Evolutionary conservation across 345 rosid genomes (phyloP), one percentile per base, ranked within the genome.

Genomic region (Cardiospermum halicacabum): DNA sequence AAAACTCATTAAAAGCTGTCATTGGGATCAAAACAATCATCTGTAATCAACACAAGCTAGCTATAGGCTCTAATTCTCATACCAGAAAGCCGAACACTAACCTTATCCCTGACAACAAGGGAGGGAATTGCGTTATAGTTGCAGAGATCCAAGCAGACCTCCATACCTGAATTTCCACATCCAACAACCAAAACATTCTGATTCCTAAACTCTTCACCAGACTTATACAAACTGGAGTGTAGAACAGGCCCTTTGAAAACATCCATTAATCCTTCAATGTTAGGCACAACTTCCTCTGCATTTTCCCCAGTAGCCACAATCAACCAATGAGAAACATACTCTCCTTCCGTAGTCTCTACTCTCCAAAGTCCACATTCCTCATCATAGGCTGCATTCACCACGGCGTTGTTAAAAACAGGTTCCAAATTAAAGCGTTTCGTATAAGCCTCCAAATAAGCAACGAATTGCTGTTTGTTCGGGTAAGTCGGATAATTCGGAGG

Each of bases 131-230:
- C 90, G 68, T 78, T 75, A 72, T 81, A 22, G 85, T 75, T 88
- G 96, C 69, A 34, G 1, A 34, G 1, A 34, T 5, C 97, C 68
- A 91, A 74, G 74, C 96, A 78, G 32, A 91, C 87, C 73, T 91
- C 97, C 96, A 91, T 88, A 51, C 96, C 96, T 0, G 97, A 91
- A 64, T 91, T 91, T 0, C 97, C 97, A 72, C 93, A 86, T 5
- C 97, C 93, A 24, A 88, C 65, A 1, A 91, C 89, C 71, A 91
- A 64, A 61, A 91, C 97, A 70, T 68, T 74, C 63, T 71, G 40
- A 72, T 80, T 80, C 50, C 65, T 63, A 40, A 79, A 85, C 30
- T 58, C 82, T 21, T 66, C 69, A 51, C 93, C 96, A 26, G 90
- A 84, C 63, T 83, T 91, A 42, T 86, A 88, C 58, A 40, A 71